A percentile compares a stretch with the other conserved stretches of the same genome.
Conservation (phyloP, 1,139 yeast genomes). For the Hyphopichia buzzinii region DNA sequence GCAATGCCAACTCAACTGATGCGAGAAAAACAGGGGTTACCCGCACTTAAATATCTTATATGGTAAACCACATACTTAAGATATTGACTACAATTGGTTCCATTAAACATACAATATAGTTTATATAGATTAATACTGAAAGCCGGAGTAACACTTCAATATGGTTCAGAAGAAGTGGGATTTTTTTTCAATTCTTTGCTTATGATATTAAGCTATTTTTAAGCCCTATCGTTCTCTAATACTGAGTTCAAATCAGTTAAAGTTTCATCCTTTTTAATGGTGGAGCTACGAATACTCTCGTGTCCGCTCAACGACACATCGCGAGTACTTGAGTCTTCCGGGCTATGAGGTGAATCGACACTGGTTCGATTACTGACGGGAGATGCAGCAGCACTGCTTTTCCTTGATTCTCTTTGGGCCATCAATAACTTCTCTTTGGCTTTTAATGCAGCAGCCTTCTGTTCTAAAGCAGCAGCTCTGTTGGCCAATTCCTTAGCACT, state of each 20-base stretch:
- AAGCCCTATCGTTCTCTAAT: constrained; percentile 11
- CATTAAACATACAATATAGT: too few relatives aligned
- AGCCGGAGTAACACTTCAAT: too few relatives aligned
- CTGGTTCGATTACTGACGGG: constrained; percentile 5
- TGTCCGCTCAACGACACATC: constrained; percentile 3
- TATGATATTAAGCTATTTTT: too few relatives aligned
- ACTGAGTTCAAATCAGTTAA: constrained; percentile 53
- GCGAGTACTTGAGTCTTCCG: constrained; percentile 1
- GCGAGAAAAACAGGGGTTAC: too few relatives aligned
- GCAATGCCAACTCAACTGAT: too few relatives aligned
- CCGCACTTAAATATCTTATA: too few relatives aligned
- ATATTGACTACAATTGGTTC: too few relatives aligned
- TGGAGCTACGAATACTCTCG: constrained; percentile 6
- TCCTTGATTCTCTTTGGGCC: constrained; percentile 32
- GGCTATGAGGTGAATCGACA: background rate
- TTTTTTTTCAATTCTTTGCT: too few relatives aligned
- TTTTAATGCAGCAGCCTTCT: constrained; percentile 72
- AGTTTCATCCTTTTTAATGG: constrained; percentile 50
- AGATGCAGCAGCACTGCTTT: constrained; percentile 6
- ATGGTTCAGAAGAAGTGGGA: too few relatives aligned
- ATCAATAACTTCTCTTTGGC: constrained; percentile 56
- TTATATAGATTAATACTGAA: too few relatives aligned
- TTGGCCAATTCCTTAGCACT: constrained; percentile 70
- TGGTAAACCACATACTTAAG: too few relatives aligned
- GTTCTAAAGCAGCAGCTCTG: constrained; percentile 74